phyloP scores from a whole-genome alignment of 352 stramenopile species.

The Globisporangium carolinianum region DNA sequence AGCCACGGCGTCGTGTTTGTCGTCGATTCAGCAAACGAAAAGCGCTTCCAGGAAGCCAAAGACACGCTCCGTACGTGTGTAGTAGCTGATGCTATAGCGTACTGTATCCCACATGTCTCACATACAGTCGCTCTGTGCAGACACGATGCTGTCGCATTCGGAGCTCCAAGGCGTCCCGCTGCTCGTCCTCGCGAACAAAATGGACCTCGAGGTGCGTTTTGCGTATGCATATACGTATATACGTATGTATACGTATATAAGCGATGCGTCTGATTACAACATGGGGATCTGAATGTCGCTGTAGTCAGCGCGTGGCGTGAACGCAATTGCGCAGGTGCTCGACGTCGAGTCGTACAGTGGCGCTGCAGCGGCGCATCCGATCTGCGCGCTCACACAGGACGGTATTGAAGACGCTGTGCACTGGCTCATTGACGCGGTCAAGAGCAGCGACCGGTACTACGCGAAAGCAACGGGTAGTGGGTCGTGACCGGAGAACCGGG shows the following conservation, averaged over 20 bases:
- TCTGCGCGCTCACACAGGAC: conserved; percentile 62
- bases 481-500: neutral
- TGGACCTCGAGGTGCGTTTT: conserved; percentile 59
- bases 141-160: conserved; percentile 72
- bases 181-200: conserved; percentile 89
- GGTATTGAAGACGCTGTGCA: conserved; percentile 66
- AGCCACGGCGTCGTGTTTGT: conserved; percentile 91
- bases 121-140: conserved; percentile 14
- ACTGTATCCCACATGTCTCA: neutral
- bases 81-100: neutral
- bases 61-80: conserved; percentile 59
- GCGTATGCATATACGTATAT: too few species aligned
- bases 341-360: conserved; percentile 33
- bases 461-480: conserved; percentile 21
- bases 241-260: too few species aligned
- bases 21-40: conserved; percentile 81
- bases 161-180: conserved; percentile 80
- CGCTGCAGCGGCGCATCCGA: conserved; percentile 34
- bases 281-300: neutral
- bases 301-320: conserved; percentile 19
- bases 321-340: conserved; percentile 36
- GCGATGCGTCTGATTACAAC: too few species aligned
- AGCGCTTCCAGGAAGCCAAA: conserved; percentile 86
- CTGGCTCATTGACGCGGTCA: conserved; percentile 69
- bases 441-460: conserved; percentile 62